These are phyloP conservation scores for Suhomyces choctaworum DNA, from an alignment of 1,139 yeast genomes.

Conservation along the genomic window DNA sequence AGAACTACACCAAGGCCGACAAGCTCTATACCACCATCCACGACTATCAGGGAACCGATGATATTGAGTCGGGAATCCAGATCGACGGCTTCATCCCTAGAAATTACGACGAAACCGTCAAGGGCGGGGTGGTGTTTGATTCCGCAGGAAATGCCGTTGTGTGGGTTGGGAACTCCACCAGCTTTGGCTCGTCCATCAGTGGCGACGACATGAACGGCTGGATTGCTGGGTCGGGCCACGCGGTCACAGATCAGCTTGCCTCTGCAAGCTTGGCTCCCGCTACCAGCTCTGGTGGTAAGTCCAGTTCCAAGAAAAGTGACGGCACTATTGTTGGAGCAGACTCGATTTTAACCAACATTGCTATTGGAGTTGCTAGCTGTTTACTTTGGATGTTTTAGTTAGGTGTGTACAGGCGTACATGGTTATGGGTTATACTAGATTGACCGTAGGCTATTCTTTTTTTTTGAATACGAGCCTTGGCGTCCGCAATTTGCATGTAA, in stretches of 20 bases:
- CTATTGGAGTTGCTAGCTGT: conserved; percentile 20
- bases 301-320: conserved; percentile 25
- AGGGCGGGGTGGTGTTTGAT: conserved; percentile 72
- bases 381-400: conserved; percentile 19
- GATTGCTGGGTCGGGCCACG: conserved; percentile 29
- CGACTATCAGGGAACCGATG: conserved; percentile 68
- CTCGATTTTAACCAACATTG: conserved; percentile 18
- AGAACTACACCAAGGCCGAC: conserved; percentile 50
- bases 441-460: too few species aligned
- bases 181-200: conserved; percentile 41
- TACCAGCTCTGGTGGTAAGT: conserved; percentile 17
- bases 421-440: too few species aligned
- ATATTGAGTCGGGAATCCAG: conserved; percentile 59
- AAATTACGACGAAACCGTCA: conserved; percentile 50
- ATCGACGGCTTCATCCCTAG: conserved; percentile 59
- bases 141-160: conserved; percentile 59
- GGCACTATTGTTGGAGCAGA: conserved; percentile 18
- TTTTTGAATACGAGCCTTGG: too few species aligned
- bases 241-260: conserved; percentile 24
- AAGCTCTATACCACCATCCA: conserved; percentile 67
- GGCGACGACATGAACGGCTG: conserved; percentile 38
- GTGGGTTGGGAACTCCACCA: conserved; percentile 57
- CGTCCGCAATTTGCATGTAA: too few species aligned
- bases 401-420: too few species aligned
- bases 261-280: conserved; percentile 25